phyloP scores from a whole-genome alignment of 192 early-diverging fungal genomes.

The Rhizophlyctis rosea region DNA sequence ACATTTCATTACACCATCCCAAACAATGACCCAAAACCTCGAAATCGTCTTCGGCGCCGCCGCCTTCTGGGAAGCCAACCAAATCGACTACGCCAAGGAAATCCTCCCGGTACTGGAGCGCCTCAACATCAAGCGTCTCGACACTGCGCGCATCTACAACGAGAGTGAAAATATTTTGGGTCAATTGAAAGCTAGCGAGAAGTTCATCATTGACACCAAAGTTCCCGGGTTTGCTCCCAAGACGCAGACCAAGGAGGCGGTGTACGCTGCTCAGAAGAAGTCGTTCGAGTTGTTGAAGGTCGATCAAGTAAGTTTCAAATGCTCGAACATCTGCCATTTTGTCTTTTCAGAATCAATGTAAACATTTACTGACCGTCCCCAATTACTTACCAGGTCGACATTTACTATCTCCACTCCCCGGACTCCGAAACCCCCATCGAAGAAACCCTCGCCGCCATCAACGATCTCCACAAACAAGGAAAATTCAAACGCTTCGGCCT shows the following conservation, averaged over 20 bases:
- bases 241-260: slow-evolving; percentile 12
- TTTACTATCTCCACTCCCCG: slow-evolving; percentile 44
- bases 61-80: neutral
- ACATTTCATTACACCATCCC: too few relatives aligned
- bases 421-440: too few relatives aligned
- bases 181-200: slow-evolving; percentile 19
- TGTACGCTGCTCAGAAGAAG: slow-evolving; percentile 4
- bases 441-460: slow-evolving; percentile 37
- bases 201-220: slow-evolving; percentile 44
- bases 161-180: slow-evolving; percentile 35
- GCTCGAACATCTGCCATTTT: too few relatives aligned
- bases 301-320: too few relatives aligned
- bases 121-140: slow-evolving; percentile 6
- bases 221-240: slow-evolving; percentile 31
- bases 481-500: slow-evolving; percentile 32
- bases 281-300: slow-evolving; percentile 29
- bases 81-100: neutral
- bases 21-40: neutral
- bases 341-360: too few relatives aligned
- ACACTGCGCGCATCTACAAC: slow-evolving; percentile 32
- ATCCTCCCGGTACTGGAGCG: neutral
- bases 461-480: slow-evolving; percentile 38
- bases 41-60: neutral
- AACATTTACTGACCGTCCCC: too few relatives aligned
- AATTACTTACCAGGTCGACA: slow-evolving; percentile 40